Evolutionary conservation across 768 basidiomycete genomes (phyloP), one percentile per base, ranked within the genome.

Genomic region (Chalciporus chontae): DNA sequence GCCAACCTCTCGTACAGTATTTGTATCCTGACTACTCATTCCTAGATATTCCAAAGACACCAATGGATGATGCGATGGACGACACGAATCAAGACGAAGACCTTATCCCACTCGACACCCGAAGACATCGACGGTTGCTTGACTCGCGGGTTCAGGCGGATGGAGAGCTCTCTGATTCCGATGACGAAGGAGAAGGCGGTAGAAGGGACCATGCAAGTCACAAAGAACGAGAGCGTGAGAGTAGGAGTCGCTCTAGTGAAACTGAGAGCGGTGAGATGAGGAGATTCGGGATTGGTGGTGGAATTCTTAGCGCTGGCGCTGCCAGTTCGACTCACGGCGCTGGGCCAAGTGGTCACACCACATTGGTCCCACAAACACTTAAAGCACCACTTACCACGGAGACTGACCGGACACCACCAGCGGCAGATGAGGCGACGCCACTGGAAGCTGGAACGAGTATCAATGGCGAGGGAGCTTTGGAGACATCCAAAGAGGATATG

Each of bases 131-230:
- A 58, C 79, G 85, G 14, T 69, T 92, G 8, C 79, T 94, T 29
- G 95, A 99, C 64, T 79, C 84, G 19, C 77, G 85, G 19, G 77
- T 87, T 53, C 93, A 94, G 65, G 81, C 79, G 5, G 92, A 95
- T 36, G 88, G 87, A 18, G 91, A 94, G 61, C 77, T 96, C 11
- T 96, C 93, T 7, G 96, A 99, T 67, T 98, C 96, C 2, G 96
- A 99, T 56, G 96, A 99, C 64, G 96, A 99, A 70, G 94, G 92
- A 15, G 87, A 88, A 58, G 94, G 90, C 40, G 90, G 85, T 1
- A 78, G 94, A 47, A 76, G 85, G 50, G 77, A 93, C 58, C 83
- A 84, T 50, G 71, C 78, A 8, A 72, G 72, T 32, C 81, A 87
- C 65, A 74, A 76, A 23, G 77, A 82, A 29, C 72, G 71, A 19